Percentiles rank a stretch among this genome's conserved stretches.
phyloP scores from a whole-genome alignment of 495 filamentous ascomycete species.

The Penicillium desertorum region DNA sequence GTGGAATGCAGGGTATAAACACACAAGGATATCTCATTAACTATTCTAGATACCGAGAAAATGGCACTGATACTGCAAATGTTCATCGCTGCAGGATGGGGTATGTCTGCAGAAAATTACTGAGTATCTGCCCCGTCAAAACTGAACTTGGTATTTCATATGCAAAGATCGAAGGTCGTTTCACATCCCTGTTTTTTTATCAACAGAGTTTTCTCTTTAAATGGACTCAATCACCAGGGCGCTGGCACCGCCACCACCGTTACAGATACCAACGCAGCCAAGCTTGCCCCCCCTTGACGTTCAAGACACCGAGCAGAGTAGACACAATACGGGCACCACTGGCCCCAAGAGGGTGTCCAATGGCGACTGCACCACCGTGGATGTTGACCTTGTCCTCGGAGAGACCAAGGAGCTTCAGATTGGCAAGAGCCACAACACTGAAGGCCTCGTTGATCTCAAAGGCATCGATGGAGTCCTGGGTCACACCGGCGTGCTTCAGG shows the following conservation, averaged over 20 bases:
- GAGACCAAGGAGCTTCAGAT: slow-evolving; percentile 83
- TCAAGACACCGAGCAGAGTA: slow-evolving; percentile 86
- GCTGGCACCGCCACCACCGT: slow-evolving; percentile 92
- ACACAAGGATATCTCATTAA: slow-evolving; percentile 14
- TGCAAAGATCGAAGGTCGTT: slow-evolving; percentile 21
- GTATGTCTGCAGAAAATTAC: not conserved
- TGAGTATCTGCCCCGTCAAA: slow-evolving; percentile 18
- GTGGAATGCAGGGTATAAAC: not conserved
- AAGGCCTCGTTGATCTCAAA: slow-evolving; percentile 99
- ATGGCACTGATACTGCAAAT: not conserved
- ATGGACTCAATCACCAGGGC: slow-evolving; percentile 81
- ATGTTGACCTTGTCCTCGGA: slow-evolving; percentile 88
- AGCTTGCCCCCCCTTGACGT: slow-evolving; percentile 87
- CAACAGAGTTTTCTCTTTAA: slow-evolving; percentile 25
- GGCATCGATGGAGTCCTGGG: slow-evolving; percentile 74
- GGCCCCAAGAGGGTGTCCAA: slow-evolving; percentile 91
- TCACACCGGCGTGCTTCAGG: slow-evolving; percentile 82
- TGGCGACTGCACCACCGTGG: slow-evolving; percentile 91
- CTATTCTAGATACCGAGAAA: slow-evolving; percentile 3
- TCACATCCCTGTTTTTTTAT: slow-evolving; percentile 32
- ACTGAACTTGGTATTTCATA: slow-evolving; percentile 15
- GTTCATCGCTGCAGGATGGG: not conserved
- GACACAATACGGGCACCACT: slow-evolving; percentile 91
- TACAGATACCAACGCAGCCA: slow-evolving; percentile 93
- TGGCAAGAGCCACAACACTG: slow-evolving; percentile 92